These are phyloP conservation scores for Claviceps maximensis DNA, from an alignment of 2,329 filamentous ascomycete genomes.

Conservation along the genomic window DNA sequence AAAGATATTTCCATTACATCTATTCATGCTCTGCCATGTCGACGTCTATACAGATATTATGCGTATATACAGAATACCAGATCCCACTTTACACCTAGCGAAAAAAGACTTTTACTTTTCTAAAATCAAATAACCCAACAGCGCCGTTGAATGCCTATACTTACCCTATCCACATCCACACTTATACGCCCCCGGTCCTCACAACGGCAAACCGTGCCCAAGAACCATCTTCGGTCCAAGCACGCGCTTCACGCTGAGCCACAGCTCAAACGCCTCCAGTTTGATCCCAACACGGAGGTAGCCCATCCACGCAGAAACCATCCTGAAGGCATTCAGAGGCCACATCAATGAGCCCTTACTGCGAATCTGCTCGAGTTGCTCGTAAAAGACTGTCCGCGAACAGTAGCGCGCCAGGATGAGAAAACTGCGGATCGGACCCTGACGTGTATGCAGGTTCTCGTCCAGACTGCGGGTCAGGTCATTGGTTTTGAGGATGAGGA, in stretches of 20 bases:
- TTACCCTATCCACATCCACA: no score
- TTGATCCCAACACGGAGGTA: constrained; percentile 49
- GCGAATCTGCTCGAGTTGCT: constrained; percentile 46
- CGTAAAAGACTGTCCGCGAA: constrained; percentile 50
- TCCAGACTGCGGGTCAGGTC: constrained; percentile 89
- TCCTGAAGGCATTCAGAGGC: constrained; percentile 40
- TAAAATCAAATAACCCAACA: not conserved
- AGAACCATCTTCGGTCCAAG: constrained; percentile 21
- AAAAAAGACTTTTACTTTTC: not conserved
- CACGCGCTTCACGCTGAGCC: constrained; percentile 40
- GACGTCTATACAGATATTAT: not conserved
- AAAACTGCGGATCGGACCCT: constrained; percentile 51
- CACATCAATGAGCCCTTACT: constrained; percentile 41
- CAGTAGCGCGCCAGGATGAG: constrained; percentile 58
- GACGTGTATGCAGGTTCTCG: constrained; percentile 69
- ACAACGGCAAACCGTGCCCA: constrained; percentile 12
- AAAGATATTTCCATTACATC: not conserved
- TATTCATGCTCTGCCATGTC: not conserved
- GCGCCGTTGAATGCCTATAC: not conserved
- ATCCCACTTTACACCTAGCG: not conserved
- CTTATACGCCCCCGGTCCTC: constrained; percentile 1
- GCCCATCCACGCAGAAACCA: constrained; percentile 43
- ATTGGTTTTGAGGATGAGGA: constrained; percentile 95
- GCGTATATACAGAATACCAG: not conserved
- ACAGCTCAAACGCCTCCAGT: constrained; percentile 50